Conservation (phyloP, 495 filamentous ascomycete genomes). For the Penicillium paxilli region DNA sequence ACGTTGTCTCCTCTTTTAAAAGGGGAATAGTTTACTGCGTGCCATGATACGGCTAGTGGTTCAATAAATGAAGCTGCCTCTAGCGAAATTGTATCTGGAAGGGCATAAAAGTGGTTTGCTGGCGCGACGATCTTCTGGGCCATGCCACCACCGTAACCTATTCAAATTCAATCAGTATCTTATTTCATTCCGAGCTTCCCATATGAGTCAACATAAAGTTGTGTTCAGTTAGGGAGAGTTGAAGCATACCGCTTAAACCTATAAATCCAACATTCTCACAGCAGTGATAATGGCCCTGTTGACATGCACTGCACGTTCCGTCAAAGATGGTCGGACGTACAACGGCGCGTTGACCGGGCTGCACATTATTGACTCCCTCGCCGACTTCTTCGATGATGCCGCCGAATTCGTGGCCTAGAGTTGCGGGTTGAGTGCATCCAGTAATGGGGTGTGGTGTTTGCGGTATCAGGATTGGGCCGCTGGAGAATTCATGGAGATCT, state of each 20-base stretch:
- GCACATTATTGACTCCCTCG: conserved; percentile 46
- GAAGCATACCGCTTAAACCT: conserved; percentile 51
- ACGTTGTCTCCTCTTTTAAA: conserved; percentile 47
- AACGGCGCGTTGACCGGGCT: conserved; percentile 51
- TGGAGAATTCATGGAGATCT: conserved; percentile 21
- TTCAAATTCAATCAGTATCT: background rate
- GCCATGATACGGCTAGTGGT: conserved; percentile 62
- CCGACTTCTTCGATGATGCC: conserved; percentile 61
- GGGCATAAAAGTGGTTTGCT: conserved; percentile 26
- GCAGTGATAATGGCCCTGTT: conserved; percentile 52
- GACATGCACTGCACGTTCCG: conserved; percentile 53
- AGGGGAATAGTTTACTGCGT: conserved; percentile 53
- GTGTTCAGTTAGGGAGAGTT: background rate
- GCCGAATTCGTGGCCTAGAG: conserved; percentile 62
- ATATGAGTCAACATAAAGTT: too few relatives aligned
- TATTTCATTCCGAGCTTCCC: background rate
- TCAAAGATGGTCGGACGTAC: conserved; percentile 65
- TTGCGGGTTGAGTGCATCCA: conserved; percentile 49
- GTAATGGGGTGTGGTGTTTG: conserved; percentile 55
- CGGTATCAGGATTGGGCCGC: conserved; percentile 55
- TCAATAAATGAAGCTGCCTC: conserved; percentile 52
- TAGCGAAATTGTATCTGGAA: conserved; percentile 20
- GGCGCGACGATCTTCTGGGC: conserved; percentile 28
- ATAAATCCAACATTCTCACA: conserved; percentile 63
- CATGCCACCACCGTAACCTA: conserved; percentile 31